Evolutionary conservation across 768 basidiomycete genomes (phyloP).

Genomic region (Tylopilus plumbeoviolaceoides): DNA sequence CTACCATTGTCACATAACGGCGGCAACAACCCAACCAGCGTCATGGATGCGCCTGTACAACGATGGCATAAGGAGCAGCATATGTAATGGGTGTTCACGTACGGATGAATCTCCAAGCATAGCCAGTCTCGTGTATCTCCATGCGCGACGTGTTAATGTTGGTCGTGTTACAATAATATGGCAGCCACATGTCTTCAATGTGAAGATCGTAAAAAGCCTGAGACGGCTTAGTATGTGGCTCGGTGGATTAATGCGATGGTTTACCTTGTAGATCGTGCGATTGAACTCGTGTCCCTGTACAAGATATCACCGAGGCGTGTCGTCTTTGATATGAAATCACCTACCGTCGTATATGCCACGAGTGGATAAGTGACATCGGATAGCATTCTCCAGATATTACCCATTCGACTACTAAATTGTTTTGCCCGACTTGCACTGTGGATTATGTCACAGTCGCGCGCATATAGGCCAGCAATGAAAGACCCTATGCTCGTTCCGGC

Average conservation of each 20-base stretch:
- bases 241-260: neutral
- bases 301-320: constrained; percentile 2
- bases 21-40: constrained; percentile 89
- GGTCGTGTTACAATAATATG: constrained; percentile 96
- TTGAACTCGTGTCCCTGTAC: constrained; percentile 90
- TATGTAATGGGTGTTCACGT: constrained; percentile 18
- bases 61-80: constrained; percentile 2
- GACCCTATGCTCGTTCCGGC: constrained; percentile 93
- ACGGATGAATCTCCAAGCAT: constrained; percentile 96
- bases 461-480: constrained; percentile 92
- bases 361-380: constrained; percentile 85
- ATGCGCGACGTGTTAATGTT: constrained; percentile 95
- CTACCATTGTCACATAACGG: constrained; percentile 93
- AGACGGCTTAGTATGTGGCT: constrained; percentile 6
- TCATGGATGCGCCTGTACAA: constrained; percentile 87
- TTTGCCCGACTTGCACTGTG: constrained; percentile 83
- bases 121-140: constrained; percentile 98
- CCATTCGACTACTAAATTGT: constrained; percentile 89
- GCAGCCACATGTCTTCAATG: constrained; percentile 98
- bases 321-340: constrained; percentile 11
- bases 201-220: constrained; percentile 92
- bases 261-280: constrained; percentile 86
- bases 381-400: constrained; percentile 89
- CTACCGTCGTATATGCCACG: constrained; percentile 71
- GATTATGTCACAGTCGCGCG: constrained; percentile 88